Evolutionary conservation across 2,329 filamentous ascomycete genomes (phyloP).

Genomic region (Tolypocladium tundrense): DNA sequence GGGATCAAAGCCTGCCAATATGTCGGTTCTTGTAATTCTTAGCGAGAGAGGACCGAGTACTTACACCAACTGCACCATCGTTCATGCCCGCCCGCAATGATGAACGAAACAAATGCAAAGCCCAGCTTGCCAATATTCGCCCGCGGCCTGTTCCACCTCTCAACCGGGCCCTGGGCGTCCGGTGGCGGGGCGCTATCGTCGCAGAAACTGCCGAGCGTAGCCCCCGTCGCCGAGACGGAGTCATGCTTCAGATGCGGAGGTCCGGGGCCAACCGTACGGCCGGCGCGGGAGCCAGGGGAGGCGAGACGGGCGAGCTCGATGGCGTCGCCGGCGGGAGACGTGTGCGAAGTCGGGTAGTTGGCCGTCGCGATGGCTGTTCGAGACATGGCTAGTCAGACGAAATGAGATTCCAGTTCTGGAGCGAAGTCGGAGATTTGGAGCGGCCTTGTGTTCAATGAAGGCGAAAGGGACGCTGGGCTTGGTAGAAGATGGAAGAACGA

Average conservation of each 20-base stretch:
- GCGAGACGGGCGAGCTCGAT: neutral
- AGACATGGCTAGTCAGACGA: neutral
- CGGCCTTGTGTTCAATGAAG: too few relatives aligned
- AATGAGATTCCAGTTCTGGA: too few relatives aligned
- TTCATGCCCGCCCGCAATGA: constrained; percentile 53
- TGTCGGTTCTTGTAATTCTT: neutral
- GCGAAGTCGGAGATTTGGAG: too few relatives aligned
- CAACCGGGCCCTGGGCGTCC: constrained; percentile 12
- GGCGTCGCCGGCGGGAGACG: neutral
- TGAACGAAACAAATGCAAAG: constrained; percentile 46
- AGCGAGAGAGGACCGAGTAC: constrained; percentile 7
- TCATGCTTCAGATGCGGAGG: neutral
- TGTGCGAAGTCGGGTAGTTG: neutral
- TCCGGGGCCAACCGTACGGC: neutral
- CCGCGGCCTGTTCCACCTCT: constrained; percentile 26
- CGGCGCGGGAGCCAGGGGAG: neutral
- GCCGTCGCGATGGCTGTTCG: neutral
- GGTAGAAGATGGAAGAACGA: too few relatives aligned
- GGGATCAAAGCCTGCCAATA: constrained; percentile 20
- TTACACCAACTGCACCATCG: constrained; percentile 49
- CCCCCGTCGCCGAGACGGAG: neutral
- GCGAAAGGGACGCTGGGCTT: too few relatives aligned
- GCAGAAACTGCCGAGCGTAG: neutral
- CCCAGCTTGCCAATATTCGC: constrained; percentile 19
- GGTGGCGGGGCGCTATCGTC: neutral